Evolutionary conservation across 169 alveolate genomes (phyloP).

Genomic region (Cystoisospora suis): DNA sequence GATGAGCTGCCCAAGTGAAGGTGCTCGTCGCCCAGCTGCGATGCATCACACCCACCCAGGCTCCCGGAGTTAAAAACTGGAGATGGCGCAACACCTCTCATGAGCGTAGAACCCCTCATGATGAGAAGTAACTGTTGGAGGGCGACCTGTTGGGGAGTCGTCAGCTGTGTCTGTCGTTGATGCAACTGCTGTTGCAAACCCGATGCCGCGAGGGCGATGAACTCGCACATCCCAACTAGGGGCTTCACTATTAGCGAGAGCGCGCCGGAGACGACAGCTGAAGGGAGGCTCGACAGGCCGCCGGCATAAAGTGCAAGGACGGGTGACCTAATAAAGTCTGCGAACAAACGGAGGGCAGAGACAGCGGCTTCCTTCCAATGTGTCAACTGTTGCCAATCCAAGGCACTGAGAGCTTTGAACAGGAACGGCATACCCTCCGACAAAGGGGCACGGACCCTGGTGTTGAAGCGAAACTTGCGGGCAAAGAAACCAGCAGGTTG

Average conservation of each 20-base stretch:
- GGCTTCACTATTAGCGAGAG: neutral
- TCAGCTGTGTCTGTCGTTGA: neutral
- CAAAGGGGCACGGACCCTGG: too few species aligned
- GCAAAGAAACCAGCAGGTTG: too few species aligned
- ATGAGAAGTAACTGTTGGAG: neutral
- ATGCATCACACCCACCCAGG: too few species aligned
- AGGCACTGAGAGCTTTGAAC: too few species aligned
- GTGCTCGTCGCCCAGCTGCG: too few species aligned
- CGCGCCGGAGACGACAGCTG: neutral
- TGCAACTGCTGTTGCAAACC: neutral
- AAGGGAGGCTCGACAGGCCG: neutral
- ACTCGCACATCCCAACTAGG: conserved; percentile 1
- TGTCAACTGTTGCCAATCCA: too few species aligned
- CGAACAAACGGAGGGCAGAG: too few species aligned
- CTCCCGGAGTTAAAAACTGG: neutral
- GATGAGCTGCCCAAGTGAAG: too few species aligned
- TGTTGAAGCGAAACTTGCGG: too few species aligned
- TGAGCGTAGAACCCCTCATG: neutral
- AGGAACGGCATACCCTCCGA: too few species aligned
- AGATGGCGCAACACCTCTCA: neutral
- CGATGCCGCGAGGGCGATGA: conserved; percentile 1
- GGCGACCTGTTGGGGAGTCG: neutral
- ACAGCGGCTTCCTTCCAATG: too few species aligned
- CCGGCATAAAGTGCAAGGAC: neutral
- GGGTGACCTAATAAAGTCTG: neutral